These are phyloP conservation scores for Usnea hakonensis DNA, from an alignment of 495 filamentous ascomycete genomes.

Conservation along the genomic window DNA sequence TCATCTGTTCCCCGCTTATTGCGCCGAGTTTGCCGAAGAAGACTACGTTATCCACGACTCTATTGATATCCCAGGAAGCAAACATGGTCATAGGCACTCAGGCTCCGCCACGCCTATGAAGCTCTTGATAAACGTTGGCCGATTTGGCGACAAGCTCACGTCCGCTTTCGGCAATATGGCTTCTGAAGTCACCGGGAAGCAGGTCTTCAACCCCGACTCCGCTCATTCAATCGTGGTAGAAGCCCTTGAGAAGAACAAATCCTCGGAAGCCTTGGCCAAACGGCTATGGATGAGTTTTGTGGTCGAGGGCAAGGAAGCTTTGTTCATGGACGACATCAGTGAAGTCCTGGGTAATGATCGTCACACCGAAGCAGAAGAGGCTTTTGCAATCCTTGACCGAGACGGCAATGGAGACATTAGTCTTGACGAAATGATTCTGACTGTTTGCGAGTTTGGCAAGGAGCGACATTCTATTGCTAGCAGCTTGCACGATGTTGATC, in stretches of 20 bases:
- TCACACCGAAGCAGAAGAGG: conserved; percentile 69
- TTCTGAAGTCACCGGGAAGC: conserved; percentile 86
- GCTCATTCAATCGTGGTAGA: conserved; percentile 83
- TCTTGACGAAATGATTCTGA: conserved; percentile 91
- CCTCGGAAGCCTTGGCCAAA: conserved; percentile 79
- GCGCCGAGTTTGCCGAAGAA: conserved; percentile 81
- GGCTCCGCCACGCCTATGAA: conserved; percentile 67
- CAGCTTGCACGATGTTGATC: conserved; percentile 95
- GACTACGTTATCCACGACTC: conserved; percentile 84
- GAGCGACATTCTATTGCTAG: conserved; percentile 76
- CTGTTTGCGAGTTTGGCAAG: conserved; percentile 71
- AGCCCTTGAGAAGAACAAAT: conserved; percentile 72
- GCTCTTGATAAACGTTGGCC: conserved; percentile 67
- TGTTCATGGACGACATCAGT: conserved; percentile 71
- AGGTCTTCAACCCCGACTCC: conserved; percentile 83
- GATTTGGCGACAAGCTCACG: conserved; percentile 83
- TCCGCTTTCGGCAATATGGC: conserved; percentile 91
- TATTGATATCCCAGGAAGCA: conserved; percentile 37
- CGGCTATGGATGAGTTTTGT: conserved; percentile 99
- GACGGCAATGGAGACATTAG: conserved; percentile 91
- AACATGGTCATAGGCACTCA: conserved; percentile 35
- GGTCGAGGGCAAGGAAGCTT: conserved; percentile 71
- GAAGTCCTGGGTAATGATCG: conserved; percentile 77
- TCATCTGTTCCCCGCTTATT: conserved; percentile 82
- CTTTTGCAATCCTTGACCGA: conserved; percentile 68